These are phyloP conservation scores for Microsporum audouinii DNA, from an alignment of 2,329 filamentous ascomycete species.

Conservation along the genomic window DNA sequence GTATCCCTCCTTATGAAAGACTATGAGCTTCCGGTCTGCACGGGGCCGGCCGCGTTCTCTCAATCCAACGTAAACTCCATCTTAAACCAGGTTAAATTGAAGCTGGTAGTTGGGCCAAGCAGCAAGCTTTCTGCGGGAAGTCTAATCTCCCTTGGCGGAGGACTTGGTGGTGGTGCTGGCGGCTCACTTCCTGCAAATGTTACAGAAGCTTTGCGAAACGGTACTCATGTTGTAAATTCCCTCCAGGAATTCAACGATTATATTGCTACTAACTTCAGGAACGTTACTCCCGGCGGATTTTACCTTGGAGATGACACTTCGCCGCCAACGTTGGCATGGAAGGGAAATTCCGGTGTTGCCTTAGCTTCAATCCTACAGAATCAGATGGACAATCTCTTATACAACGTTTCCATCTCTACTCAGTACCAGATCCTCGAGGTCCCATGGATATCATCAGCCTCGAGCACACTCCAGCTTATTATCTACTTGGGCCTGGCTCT, in stretches of 20 bases:
- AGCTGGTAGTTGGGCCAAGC: conserved; percentile 30
- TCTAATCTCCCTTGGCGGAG: conserved; percentile 17
- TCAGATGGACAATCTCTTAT: conserved; percentile 52
- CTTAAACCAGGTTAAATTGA: conserved; percentile 21
- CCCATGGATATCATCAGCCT: conserved; percentile 57
- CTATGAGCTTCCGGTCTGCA: conserved; percentile 44
- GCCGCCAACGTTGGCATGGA: conserved; percentile 58
- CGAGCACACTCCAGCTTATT: conserved; percentile 65
- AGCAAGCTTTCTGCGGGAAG: conserved; percentile 19
- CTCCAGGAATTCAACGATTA: conserved; percentile 57
- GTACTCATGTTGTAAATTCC: conserved; percentile 41
- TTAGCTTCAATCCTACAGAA: conserved; percentile 46
- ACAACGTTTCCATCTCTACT: conserved; percentile 57
- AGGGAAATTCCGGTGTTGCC: conserved; percentile 49
- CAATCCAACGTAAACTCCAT: conserved; percentile 16
- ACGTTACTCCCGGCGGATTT: conserved; percentile 66
- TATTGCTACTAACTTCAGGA: conserved; percentile 51
- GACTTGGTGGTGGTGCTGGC: not conserved
- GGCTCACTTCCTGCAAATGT: conserved; percentile 2
- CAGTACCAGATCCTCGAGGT: conserved; percentile 65
- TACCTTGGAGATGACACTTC: conserved; percentile 56
- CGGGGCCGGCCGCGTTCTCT: conserved; percentile 35
- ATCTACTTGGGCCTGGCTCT: conserved; percentile 73
- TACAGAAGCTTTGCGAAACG: conserved; percentile 1
- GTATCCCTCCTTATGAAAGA: conserved; percentile 62